Percentiles rank a stretch among this genome's conserved stretches.
Conservation (phyloP, 768 basidiomycete genomes). For the Suillus weaverae region DNA sequence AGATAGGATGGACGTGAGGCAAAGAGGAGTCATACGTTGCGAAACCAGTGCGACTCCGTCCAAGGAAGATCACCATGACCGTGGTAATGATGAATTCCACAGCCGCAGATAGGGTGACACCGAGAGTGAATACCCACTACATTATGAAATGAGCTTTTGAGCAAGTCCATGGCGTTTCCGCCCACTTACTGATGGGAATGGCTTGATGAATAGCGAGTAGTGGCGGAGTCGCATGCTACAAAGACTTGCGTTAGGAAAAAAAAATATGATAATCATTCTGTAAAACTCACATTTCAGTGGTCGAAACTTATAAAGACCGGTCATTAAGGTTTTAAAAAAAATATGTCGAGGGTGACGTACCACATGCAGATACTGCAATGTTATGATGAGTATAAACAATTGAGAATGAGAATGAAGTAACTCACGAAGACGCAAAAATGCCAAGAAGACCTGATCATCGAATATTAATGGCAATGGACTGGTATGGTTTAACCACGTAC, state of each 20-base stretch:
- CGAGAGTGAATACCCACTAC: slow-evolving; percentile 33
- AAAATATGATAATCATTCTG: neutral
- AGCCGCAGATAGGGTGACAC: slow-evolving; percentile 34
- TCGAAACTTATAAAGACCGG: slow-evolving; percentile 22
- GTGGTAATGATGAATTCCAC: slow-evolving; percentile 34
- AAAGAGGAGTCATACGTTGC: slow-evolving; percentile 18
- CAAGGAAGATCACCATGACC: slow-evolving; percentile 32
- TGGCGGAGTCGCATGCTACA: slow-evolving; percentile 27
- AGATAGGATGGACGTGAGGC: neutral
- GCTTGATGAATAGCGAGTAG: slow-evolving; percentile 31
- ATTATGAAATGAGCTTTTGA: neutral
- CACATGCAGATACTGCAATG: slow-evolving; percentile 28
- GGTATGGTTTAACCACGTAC: slow-evolving; percentile 13
- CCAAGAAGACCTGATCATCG: slow-evolving; percentile 25
- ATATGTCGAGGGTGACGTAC: slow-evolving; percentile 15
- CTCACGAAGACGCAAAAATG: slow-evolving; percentile 35
- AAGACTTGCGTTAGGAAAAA: neutral
- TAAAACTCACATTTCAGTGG: slow-evolving; percentile 30
- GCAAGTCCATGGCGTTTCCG: neutral
- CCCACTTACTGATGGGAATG: slow-evolving; percentile 28
- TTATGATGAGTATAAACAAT: neutral
- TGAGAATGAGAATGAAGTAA: neutral
- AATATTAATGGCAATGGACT: neutral
- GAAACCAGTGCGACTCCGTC: slow-evolving; percentile 32
- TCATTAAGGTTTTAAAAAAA: neutral